Evolutionary conservation across 805 yeast genomes (phyloP).

Genomic region (Cyberlindnera sargentensis): DNA sequence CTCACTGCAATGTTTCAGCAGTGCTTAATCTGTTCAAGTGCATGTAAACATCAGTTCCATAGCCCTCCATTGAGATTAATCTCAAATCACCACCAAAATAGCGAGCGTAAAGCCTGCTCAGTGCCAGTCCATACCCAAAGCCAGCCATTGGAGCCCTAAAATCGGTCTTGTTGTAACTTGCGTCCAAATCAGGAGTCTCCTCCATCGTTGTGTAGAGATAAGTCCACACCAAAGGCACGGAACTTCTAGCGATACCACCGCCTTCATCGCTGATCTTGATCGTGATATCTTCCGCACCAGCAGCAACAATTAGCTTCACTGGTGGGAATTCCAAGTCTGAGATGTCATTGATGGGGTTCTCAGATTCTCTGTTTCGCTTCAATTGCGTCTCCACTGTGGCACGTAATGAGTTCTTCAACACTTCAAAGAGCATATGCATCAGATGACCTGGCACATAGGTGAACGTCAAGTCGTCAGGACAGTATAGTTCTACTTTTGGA

Average conservation of each 20-base stretch:
- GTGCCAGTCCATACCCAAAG: conserved; percentile 85
- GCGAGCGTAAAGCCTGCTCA: conserved; percentile 77
- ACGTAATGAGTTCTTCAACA: conserved; percentile 75
- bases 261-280: conserved; percentile 90
- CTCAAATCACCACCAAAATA: conserved; percentile 89
- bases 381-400: conserved; percentile 84
- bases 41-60: conserved; percentile 87
- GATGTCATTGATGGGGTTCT: conserved; percentile 26
- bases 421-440: conserved; percentile 86
- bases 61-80: conserved; percentile 86
- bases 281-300: conserved; percentile 87
- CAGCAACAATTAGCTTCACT: conserved; percentile 78
- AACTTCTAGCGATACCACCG: conserved; percentile 85
- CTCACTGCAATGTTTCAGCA: conserved; percentile 18
- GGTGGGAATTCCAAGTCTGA: conserved; percentile 75
- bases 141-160: conserved; percentile 93
- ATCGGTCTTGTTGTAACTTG: conserved; percentile 42
- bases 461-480: conserved; percentile 58
- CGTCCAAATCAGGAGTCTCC: conserved; percentile 49
- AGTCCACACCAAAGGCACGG: conserved; percentile 83
- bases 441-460: conserved; percentile 93
- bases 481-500: conserved; percentile 73
- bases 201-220: conserved; percentile 85
- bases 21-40: conserved; percentile 76
- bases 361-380: conserved; percentile 38